Conservation (phyloP, 768 basidiomycete species). For the Austroboletus eburneus region DNA sequence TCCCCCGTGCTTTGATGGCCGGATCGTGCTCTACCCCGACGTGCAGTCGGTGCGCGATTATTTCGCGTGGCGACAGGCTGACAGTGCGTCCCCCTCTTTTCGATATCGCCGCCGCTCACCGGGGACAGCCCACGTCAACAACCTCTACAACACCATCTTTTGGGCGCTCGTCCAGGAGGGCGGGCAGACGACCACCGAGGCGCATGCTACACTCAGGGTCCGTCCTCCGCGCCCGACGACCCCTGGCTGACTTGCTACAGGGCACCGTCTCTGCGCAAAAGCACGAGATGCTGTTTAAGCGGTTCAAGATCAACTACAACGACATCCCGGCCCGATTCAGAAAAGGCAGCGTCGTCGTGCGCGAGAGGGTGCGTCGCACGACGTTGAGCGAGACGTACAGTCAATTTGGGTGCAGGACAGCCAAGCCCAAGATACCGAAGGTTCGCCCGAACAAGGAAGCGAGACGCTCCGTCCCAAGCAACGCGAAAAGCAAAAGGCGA, state of each 20-base stretch:
- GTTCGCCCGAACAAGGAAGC: neutral
- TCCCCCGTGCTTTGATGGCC: constrained; percentile 90
- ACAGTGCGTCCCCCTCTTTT: constrained; percentile 56
- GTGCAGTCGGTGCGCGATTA: constrained; percentile 79
- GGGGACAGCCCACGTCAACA: constrained; percentile 88
- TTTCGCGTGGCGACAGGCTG: constrained; percentile 93
- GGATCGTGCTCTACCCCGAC: constrained; percentile 78
- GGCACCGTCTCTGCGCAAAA: constrained; percentile 88
- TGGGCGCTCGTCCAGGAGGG: constrained; percentile 90
- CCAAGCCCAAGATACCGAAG: neutral
- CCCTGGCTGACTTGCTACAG: constrained; percentile 37
- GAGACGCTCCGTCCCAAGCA: constrained; percentile 13
- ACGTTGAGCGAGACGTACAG: no score
- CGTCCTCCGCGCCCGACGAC: constrained; percentile 9
- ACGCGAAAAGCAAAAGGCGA: constrained; percentile 37
- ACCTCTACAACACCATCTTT: constrained; percentile 93
- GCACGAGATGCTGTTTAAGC: constrained; percentile 83
- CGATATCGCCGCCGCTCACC: constrained; percentile 5
- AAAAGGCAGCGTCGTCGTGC: constrained; percentile 82
- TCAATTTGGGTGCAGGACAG: neutral
- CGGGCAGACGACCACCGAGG: constrained; percentile 73
- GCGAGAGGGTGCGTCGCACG: constrained; percentile 64
- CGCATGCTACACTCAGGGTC: constrained; percentile 77
- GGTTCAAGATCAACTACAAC: constrained; percentile 88
- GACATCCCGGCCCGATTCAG: constrained; percentile 62